Conservation (phyloP, 805 yeast genomes). For the Candida ortonii region DNA sequence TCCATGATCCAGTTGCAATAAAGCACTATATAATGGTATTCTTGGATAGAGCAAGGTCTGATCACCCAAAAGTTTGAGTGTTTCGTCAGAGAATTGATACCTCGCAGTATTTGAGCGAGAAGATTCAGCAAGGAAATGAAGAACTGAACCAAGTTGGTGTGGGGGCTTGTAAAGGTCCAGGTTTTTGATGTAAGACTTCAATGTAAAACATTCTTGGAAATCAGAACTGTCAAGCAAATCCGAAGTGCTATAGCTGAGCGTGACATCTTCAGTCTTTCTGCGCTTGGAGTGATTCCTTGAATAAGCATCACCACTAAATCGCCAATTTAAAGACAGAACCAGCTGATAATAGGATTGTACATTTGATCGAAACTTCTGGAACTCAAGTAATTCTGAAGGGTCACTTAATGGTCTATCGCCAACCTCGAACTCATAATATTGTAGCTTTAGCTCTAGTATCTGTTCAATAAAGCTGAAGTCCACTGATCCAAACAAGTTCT, state of each 20-base stretch:
- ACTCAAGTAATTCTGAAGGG: conserved; percentile 5
- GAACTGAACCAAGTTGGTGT: conserved; percentile 17
- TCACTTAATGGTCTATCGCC: conserved; percentile 4
- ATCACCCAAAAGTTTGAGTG: conserved; percentile 4
- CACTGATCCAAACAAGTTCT: conserved; percentile 15
- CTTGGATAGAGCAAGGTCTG: conserved; percentile 10
- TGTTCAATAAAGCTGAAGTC: conserved; percentile 9
- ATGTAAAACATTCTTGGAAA: conserved; percentile 14
- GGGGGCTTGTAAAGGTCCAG: conserved; percentile 12
- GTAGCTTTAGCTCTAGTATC: conserved; percentile 11
- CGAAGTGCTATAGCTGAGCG: conserved; percentile 9
- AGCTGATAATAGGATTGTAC: conserved; percentile 11
- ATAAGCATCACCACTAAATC: not conserved
- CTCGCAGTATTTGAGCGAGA: not conserved
- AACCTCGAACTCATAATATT: conserved; percentile 7
- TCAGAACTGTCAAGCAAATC: conserved; percentile 11
- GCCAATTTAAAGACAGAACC: conserved; percentile 9
- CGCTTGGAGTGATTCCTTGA: conserved; percentile 9
- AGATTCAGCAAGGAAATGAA: conserved; percentile 14
- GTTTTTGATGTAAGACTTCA: conserved; percentile 9
- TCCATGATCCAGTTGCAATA: conserved; percentile 12
- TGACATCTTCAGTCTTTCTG: conserved; percentile 11
- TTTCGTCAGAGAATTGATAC: conserved; percentile 1
- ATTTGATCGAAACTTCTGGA: conserved; percentile 8
- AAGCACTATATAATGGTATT: conserved; percentile 12